Conservation (phyloP, 805 yeast genomes). For the Sungouiozyma intestinalis region DNA sequence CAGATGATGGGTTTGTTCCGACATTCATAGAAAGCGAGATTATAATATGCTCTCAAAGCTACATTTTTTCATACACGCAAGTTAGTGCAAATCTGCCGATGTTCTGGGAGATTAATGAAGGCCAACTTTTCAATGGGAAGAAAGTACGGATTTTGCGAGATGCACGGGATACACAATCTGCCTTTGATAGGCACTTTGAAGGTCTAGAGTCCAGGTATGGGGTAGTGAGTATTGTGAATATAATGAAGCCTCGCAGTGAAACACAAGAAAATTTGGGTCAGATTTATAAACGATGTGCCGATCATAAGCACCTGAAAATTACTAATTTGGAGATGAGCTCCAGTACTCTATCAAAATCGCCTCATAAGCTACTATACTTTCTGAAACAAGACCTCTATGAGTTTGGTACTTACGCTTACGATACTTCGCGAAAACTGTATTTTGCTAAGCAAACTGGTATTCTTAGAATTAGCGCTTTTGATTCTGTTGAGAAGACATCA, state of each 20-base stretch:
- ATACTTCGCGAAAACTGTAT: conserved; percentile 45
- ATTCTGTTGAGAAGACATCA: conserved; percentile 81
- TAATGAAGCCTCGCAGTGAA: conserved; percentile 56
- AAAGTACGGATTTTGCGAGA: conserved; percentile 74
- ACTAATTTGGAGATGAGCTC: conserved; percentile 31
- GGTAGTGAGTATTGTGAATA: conserved; percentile 70
- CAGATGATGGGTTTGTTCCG: conserved; percentile 86
- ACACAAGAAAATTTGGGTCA: conserved; percentile 54
- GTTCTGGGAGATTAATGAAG: conserved; percentile 82
- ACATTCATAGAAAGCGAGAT: conserved; percentile 87
- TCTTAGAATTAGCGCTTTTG: conserved; percentile 80
- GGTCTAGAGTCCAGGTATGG: conserved; percentile 66
- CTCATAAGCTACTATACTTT: conserved; percentile 37
- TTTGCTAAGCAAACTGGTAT: conserved; percentile 83
- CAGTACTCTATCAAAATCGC: conserved; percentile 29
- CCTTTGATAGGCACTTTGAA: conserved; percentile 75
- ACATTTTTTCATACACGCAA: conserved; percentile 67
- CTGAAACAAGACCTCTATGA: conserved; percentile 59
- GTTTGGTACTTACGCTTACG: conserved; percentile 78
- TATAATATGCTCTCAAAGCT: conserved; percentile 41
- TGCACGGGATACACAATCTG: conserved; percentile 74
- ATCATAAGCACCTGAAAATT: conserved; percentile 23
- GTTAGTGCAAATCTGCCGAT: conserved; percentile 88
- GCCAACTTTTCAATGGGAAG: conserved; percentile 59
- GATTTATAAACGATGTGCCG: conserved; percentile 48